Base-by-base conservation (phyloP, 768 basidiomycete species). In the Lanmaoa pseudosensibilis region DNA sequence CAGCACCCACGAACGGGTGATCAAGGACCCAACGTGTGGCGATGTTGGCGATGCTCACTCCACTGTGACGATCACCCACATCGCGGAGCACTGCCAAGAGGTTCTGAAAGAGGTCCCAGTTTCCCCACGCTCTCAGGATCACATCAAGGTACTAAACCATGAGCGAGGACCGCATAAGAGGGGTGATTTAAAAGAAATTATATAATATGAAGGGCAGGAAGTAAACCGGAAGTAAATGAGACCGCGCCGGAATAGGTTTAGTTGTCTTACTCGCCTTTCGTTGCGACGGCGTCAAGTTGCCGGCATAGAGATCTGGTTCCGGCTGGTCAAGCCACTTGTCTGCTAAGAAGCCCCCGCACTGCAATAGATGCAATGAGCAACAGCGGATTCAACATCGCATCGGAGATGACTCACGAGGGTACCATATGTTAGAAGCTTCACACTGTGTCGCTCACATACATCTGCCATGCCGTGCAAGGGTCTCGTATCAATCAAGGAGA, bases 341-440 rank as follows among this genome's bases (percentile, higher is more conserved):
- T 4, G 89, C 75, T 43, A 93, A 77, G 66, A 93, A 91, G 4
- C 90, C 91, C 9, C 91, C 91, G 62, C 91, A 92, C 91, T 93
- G 65, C 50, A 56, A 60, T 45, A 39, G 21, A 43, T 37, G 23
- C 43, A 11, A 46, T 64, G 55, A 60, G 50, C 2, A 37, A 47
- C 19, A 27, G 46, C 2, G n/a, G 33, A 32, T 52, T 46, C 47
- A 15, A n/a, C 19, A 50, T 48, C 33, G 36, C 1, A 53, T 52
- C 36, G 21, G 57, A 54, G 6, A 30, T 40, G 27, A 69, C 85
- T 61, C 54, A 91, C 91, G 62, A 93, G 70, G 0, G 91, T 90
- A 18, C 91, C 92, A 60, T 93, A 93, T 38, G 92, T 89, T 33
- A 93, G 72, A 18, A 93, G 75, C 65, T 90, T 91, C 56, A 93